phyloP scores from a whole-genome alignment of 2,329 filamentous ascomycete species.

The Thelonectria blattea region DNA sequence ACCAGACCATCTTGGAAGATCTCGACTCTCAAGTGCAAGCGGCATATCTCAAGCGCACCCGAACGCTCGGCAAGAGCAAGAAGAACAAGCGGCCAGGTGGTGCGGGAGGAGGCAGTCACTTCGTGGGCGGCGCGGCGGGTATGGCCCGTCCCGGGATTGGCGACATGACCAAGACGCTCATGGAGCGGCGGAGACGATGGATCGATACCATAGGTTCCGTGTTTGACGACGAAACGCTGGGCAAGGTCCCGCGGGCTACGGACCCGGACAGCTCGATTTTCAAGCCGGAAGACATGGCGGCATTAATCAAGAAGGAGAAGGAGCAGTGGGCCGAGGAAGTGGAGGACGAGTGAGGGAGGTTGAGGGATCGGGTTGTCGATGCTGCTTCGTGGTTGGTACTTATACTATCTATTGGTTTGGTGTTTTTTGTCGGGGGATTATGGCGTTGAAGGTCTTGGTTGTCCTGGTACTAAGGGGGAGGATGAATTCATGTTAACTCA shows the following conservation, averaged over 20 bases:
- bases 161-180: slow-evolving; percentile 86
- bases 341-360: slow-evolving; percentile 64
- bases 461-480: too few species aligned
- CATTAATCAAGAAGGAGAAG: slow-evolving; percentile 75
- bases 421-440: background rate
- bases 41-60: slow-evolving; percentile 93
- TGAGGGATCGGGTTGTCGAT: too few species aligned
- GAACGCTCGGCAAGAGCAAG: slow-evolving; percentile 92
- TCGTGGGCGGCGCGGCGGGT: slow-evolving; percentile 63
- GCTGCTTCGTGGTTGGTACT: background rate
- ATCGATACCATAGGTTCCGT: slow-evolving; percentile 89
- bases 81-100: slow-evolving; percentile 84
- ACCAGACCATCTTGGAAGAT: slow-evolving; percentile 95
- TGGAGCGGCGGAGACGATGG: slow-evolving; percentile 91
- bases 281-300: slow-evolving; percentile 72
- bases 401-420: background rate
- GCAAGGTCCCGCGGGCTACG: slow-evolving; percentile 69
- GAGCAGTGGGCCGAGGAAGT: slow-evolving; percentile 84
- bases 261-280: slow-evolving; percentile 77
- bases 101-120: slow-evolving; percentile 73
- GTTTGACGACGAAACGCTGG: slow-evolving; percentile 81
- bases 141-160: slow-evolving; percentile 82
- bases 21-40: slow-evolving; percentile 93
- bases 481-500: too few species aligned
- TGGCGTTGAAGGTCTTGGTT: background rate